Base-by-base conservation (phyloP, 2,329 filamentous ascomycete genomes). In the Talaromyces sp. region DNA sequence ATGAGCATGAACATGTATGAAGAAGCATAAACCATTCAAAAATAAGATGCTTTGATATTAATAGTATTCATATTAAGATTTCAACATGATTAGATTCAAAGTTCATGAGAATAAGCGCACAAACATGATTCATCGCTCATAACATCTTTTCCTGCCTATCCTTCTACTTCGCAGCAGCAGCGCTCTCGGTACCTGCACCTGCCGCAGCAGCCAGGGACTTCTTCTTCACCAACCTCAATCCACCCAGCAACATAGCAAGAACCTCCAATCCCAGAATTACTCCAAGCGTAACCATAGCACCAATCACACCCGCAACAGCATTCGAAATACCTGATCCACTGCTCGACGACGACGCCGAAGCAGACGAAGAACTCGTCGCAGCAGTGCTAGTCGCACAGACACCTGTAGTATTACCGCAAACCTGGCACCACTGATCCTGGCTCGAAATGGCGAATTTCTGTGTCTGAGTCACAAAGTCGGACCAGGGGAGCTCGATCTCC, bases 241-340 rank as follows among this genome's bases (percentile, higher is more conserved):
- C 87, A 68, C 83, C 85, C 8, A 85, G 62, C 50, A 87, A 67
- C 75, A 89, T 72, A 60, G 85, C 75, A 22, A 87, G 69, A 1
- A 79, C 82, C 68, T 85, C 84, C 11, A 86, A 62, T 0, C 84
- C 86, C 50, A 89, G 70, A n/a, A 90, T 79, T 11, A 89, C 86
- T 27, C 82, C 87, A 45, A 90, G 74, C 0, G 88, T 89, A 19
- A 90, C 87, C 82, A 90, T 85, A 0, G 88, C 88, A 41, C 88
- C 88, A 72, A 96, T 93, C 5, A 94, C 91, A 60, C 92, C 92
- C 0, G 91, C 92, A n/a, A 93, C 87, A 6, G 86, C 84, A 43
- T 83, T 86, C 60, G 89, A 90, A 33, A 96, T 82, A 9, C 85
- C 84, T 60, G 78, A 75, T 22, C 71, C 73, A 19, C 69, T 71